phyloP scores from a whole-genome alignment of 73 alveolate genomes.

The Paramecium caudatum region DNA sequence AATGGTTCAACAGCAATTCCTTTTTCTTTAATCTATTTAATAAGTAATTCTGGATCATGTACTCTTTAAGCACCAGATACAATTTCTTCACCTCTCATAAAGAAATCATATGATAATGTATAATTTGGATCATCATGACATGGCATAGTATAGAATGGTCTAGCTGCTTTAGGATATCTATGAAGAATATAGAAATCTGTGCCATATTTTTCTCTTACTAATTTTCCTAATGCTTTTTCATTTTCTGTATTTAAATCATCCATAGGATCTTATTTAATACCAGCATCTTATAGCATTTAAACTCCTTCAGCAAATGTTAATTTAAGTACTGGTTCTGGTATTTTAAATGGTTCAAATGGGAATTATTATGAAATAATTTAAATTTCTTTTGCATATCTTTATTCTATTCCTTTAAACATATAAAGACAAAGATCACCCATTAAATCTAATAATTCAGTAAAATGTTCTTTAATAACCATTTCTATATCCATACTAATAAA shows the following conservation, averaged over 20 bases:
- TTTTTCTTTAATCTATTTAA: slow-evolving; percentile 47
- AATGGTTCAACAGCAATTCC: slow-evolving; percentile 72
- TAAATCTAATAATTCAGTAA: slow-evolving; percentile 96
- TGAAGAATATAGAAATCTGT: slow-evolving; percentile 98
- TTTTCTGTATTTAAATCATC: slow-evolving; percentile 94
- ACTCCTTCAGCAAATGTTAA: slow-evolving; percentile 95
- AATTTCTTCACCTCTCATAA: slow-evolving; percentile 99
- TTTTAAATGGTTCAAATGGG: slow-evolving; percentile 95
- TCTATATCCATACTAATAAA: slow-evolving; percentile 99
- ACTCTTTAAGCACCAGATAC: slow-evolving; percentile 99
- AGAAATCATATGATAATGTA: slow-evolving; percentile 99
- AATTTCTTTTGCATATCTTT: slow-evolving; percentile 89
- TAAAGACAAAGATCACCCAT: slow-evolving; percentile 90
- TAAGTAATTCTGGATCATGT: slow-evolving; percentile 88
- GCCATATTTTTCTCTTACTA: slow-evolving; percentile 96
- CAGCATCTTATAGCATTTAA: slow-evolving; percentile 91
- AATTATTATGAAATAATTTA: slow-evolving; percentile 89
- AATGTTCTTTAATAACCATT: slow-evolving; percentile 98
- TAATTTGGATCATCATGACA: slow-evolving; percentile 95
- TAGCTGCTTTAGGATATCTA: slow-evolving; percentile 97
- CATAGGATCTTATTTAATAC: slow-evolving; percentile 86
- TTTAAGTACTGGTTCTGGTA: slow-evolving; percentile 88
- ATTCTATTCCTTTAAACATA: slow-evolving; percentile 92
- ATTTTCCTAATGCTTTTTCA: slow-evolving; percentile 96
- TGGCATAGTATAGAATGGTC: slow-evolving; percentile 99